These are phyloP conservation scores for Chamaecrista fasciculata DNA, from an alignment of 306 rosid genomes.

Conservation along the genomic window DNA sequence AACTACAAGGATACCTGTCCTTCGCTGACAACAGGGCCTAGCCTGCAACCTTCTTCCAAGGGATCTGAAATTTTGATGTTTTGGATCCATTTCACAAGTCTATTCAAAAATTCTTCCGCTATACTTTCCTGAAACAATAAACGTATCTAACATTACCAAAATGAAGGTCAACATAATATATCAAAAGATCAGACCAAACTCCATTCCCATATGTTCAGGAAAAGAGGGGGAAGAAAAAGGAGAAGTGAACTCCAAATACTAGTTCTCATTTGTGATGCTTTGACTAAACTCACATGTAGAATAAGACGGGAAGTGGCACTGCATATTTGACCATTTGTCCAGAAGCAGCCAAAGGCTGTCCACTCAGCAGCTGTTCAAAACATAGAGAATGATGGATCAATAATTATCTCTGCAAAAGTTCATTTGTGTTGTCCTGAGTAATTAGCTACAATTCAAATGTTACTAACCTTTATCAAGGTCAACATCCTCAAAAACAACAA, in stretches of 20 bases:
- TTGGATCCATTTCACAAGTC: constrained; percentile 74
- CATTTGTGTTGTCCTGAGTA: constrained; percentile 23
- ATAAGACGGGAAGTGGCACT: constrained; percentile 98
- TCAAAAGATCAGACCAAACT: background rate
- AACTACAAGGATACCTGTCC: constrained; percentile 63
- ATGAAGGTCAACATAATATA: constrained; percentile 24
- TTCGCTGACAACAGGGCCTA: constrained; percentile 90
- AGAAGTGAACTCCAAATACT: background rate
- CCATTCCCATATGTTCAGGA: background rate
- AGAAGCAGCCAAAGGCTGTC: constrained; percentile 87
- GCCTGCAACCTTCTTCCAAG: constrained; percentile 96
- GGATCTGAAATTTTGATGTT: constrained; percentile 95
- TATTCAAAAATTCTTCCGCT: constrained; percentile 69
- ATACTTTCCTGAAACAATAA: constrained; percentile 75
- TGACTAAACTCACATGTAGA: constrained; percentile 66
- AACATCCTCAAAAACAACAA: constrained; percentile 89
- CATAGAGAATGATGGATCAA: constrained; percentile 27
- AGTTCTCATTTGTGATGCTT: background rate
- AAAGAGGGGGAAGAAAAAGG: background rate
- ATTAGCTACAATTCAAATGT: constrained; percentile 21
- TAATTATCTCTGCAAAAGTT: constrained; percentile 3
- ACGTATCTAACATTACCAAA: constrained; percentile 22
- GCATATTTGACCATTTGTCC: constrained; percentile 99
- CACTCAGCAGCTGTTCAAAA: constrained; percentile 89
- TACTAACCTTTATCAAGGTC: constrained; percentile 95